Base-by-base conservation (phyloP, 345 rosid species). In the Pugionium dolabratum region DNA sequence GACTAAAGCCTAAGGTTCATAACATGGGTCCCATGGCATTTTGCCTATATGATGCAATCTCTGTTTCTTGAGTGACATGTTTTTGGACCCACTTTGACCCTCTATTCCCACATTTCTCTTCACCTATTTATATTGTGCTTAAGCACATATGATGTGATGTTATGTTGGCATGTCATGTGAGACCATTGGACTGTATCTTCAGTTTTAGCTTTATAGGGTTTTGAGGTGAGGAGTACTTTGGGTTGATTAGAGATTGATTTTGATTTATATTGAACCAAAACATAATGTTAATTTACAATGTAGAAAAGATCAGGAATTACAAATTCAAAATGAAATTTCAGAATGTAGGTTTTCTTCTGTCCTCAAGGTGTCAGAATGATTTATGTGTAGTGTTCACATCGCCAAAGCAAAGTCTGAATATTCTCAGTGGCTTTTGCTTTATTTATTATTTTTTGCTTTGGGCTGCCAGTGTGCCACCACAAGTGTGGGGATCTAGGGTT, bases 31-130 rank as follows among this genome's bases (percentile, higher is more conserved):
- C 65, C 33, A 41, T 54, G 59, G 61, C 26, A 67, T 40, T 18
- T 66, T 60, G 59, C 73, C 78, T 67, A 74, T 74, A 67, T 74
- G 78, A 74, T 74, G 73, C 69, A 74, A 74, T 42, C 77, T 74
- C 77, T 67, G 77, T 74, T 43, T 73, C 61, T 47, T 73, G 68
- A 67, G 61, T 60, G 77, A 74, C 73, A 74, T 67, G 45, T 61
- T 61, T 27, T 41, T 74, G 77, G 77, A 47, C 77, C 77, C 73
- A 67, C 77, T 73, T 73, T 73, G 77, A 73, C 73, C 42, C 69
- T 67, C 42, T 60, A 61, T 27, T 61, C 64, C 35, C 18, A 32
- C 44, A 37, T 66, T 45, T 59, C 62, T 63, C 64, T 50, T 65
- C 53, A 49, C 59, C 58, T 71, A 56, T 27, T 35, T 8, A 11